phyloP scores from a whole-genome alignment of 306 rosid species.

The Quercus dentata region DNA sequence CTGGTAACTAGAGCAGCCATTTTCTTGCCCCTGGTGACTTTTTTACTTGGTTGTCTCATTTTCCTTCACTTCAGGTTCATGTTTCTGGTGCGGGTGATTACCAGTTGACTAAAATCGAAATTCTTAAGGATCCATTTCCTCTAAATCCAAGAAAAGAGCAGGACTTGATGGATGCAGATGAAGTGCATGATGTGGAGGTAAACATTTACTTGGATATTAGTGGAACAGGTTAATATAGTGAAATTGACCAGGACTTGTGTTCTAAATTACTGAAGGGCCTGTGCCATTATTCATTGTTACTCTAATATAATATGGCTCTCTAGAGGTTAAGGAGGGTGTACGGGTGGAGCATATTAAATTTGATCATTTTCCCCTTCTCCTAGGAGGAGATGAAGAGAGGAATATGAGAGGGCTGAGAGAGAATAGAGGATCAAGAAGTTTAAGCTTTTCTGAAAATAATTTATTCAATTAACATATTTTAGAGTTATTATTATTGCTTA shows the following conservation, averaged over 20 bases:
- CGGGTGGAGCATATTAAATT: background rate
- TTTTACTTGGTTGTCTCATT: constrained; percentile 26
- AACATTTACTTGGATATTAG: background rate
- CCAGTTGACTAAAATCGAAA: constrained; percentile 68
- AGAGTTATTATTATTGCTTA: background rate
- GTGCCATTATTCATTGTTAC: background rate
- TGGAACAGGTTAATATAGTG: background rate
- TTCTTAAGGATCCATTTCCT: constrained; percentile 79
- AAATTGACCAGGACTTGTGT: background rate
- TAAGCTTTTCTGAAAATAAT: background rate
- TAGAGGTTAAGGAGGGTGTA: background rate
- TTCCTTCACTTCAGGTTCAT: constrained; percentile 64
- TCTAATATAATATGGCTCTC: background rate
- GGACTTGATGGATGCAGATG: constrained; percentile 79
- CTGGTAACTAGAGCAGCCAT: constrained; percentile 49
- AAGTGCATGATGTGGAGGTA: constrained; percentile 51
- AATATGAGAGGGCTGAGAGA: background rate
- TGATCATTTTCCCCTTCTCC: background rate
- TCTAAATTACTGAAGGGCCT: background rate
- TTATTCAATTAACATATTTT: background rate
- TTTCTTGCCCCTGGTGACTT: constrained; percentile 19
- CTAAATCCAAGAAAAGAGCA: constrained; percentile 61
- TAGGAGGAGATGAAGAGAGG: too few species aligned
- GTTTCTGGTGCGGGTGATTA: constrained; percentile 96
- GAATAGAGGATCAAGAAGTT: background rate